These are phyloP conservation scores for Penicillium verrucosum DNA, from an alignment of 2,329 filamentous ascomycete genomes.

Conservation along the genomic window DNA sequence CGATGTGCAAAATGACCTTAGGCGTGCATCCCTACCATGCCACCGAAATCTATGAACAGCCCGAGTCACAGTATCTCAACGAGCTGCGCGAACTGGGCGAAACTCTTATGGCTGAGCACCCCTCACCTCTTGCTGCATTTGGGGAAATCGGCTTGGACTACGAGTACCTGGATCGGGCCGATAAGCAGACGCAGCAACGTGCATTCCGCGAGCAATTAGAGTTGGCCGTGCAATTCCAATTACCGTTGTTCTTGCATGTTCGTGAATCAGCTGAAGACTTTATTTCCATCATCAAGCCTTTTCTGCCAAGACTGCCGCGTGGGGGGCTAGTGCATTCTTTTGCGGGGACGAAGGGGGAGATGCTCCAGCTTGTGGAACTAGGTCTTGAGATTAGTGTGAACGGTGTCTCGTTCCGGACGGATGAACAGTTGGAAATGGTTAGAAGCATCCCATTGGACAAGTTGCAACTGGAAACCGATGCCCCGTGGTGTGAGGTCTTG, in stretches of 20 bases:
- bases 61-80: conserved; percentile 11
- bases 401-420: conserved; percentile 46
- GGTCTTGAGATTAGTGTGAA: conserved; percentile 51
- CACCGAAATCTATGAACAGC: conserved; percentile 37
- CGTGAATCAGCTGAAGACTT: conserved; percentile 47
- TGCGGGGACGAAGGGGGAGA: conserved; percentile 63
- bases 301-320: conserved; percentile 36
- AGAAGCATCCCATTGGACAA: conserved; percentile 39
- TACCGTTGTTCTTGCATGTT: conserved; percentile 38
- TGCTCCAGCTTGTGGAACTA: conserved; percentile 38
- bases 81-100: conserved; percentile 21
- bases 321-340: conserved; percentile 82
- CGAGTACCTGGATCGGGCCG: conserved; percentile 44
- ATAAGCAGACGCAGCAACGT: conserved; percentile 42
- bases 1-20: conserved; percentile 47
- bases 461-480: conserved; percentile 50
- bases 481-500: conserved; percentile 49
- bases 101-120: conserved; percentile 20
- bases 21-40: conserved; percentile 54
- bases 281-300: conserved; percentile 41
- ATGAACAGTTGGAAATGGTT: conserved; percentile 45
- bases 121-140: conserved; percentile 44
- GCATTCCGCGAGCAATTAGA: conserved; percentile 46
- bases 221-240: conserved; percentile 32
- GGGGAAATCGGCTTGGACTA: conserved; percentile 54